Evolutionary conservation across 345 rosid genomes (phyloP), one percentile per base, ranked within the genome.

Genomic region (Syzygium aromaticum): DNA sequence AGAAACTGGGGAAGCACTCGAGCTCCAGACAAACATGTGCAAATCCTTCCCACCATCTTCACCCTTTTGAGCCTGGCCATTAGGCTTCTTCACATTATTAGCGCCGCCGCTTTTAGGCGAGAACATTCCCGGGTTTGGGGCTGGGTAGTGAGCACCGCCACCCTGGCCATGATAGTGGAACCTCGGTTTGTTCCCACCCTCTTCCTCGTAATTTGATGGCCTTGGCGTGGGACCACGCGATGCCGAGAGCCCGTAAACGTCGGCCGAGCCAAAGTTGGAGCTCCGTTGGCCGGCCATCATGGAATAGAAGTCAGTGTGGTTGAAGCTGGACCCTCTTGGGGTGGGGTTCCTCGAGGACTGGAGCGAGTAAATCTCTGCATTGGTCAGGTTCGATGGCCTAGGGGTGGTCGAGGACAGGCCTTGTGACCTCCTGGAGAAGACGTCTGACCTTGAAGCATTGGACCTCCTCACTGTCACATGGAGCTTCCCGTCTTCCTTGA

Each of bases 11-110:
- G 99, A 98, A 17, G 98, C 96, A 64, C 96, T 98, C 5, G 98
- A 95, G 88, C 99, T 98, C 99, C 99, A 98, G 17, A 98, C 99
- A 87, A 95, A 96, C 99, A 98, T 96, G 52, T 94, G 99, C 59
- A 98, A 96, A 90, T 98, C 99, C 89, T 89, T 94, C 4, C 95
- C 94, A 77, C 93, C 95, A 23, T 89, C 93, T 61, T 90, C 95
- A 46, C 77, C 54, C 84, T 91, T 92, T 73, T 33, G 80, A 73
- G 80, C 80, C 84, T 86, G 89, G 87, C 88, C 93, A 91, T 92
- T 94, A 51, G 89, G 90, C 85, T 54, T 88, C 83, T 53, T 64
- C 88, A 86, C 77, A 90, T 94, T 33, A 33, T 73, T 73, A 33
- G 14, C 25, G 90, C 88, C 87, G 89, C 28, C 77, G 40, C 84